Base-by-base conservation (phyloP, 2,329 filamentous ascomycete genomes). In the Cordyceps cicadae region DNA sequence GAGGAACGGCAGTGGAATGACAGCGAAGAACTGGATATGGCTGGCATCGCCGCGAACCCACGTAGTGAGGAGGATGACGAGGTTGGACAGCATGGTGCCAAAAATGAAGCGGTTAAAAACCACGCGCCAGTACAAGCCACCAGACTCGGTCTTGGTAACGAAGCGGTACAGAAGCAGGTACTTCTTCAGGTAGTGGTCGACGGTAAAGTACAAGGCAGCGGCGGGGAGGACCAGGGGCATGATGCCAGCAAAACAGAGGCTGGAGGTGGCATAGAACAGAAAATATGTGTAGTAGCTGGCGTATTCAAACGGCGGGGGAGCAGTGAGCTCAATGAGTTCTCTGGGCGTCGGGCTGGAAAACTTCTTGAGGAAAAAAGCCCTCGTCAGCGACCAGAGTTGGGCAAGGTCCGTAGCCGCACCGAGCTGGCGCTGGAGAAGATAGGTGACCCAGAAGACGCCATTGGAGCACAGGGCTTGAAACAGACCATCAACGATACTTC, bases 281-380 rank as follows among this genome's bases (percentile, higher is more conserved):
- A 97, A 97, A 73, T 96, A 97, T 74, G 97, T 97, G 81, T 97
- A 99, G 76, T 97, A 97, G 67, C 86, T 91, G 62, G 94, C 91
- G 70, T 97, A 97, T 67, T 97, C 92, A 71, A 99, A 97, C 0
- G 90, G 80, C 2, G 90, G 92, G 1, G 94, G 94, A 3, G 94
- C 94, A 0, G 92, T 96, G 69, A 94, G 84, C 72, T 96, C 90
- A 66, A 97, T 97, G 66, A 94, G 79, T 72, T 96, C 88, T 66
- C 94, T 83, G 5, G 94, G 94, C 2, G 94, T 97, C 3, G 93
- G 93, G 63, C 85, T 88, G 29, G 90, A 83, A 68, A 97, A 94
- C 60, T 87, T 93, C 70, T 91, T 87, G 63, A 87, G 84, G 71
- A 94, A 89, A 69, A 91, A 96, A 63, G 90, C 88, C 80, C 87